Base-by-base conservation (phyloP, 257 asterid genomes). In the Solanum sparsipilum region DNA sequence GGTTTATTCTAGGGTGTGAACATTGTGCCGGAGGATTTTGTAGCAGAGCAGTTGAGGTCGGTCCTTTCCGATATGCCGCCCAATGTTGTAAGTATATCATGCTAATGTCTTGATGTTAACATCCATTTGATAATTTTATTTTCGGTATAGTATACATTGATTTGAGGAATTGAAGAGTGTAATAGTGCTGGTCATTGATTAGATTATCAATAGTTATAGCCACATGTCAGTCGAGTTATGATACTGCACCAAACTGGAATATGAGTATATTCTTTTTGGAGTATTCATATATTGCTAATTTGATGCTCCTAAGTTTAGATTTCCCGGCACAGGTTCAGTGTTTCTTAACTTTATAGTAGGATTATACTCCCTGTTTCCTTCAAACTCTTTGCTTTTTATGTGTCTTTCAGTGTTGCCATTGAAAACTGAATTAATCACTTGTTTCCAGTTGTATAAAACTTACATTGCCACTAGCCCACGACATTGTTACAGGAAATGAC, bases 51-150 rank as follows among this genome's bases (percentile, higher is more conserved):
- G 89, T 89, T 96, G 95, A 92, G 87, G 84, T 96, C 98, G 1
- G 96, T 95, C 86, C 93, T 96, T 13, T 94, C 95, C 15, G 98
- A 95, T 92, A 95, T 96, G 99, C 92, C n/a, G 58, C 98, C 98
- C 75, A 95, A 96, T 91, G 98, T 96, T 85, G 99, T 96, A 87
- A 95, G 98, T 90, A 76, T 72, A 86, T 85, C 46, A 65, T 81
- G 68, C 27, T 81, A 46, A 48, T 81, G 84, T 25, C n/a, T 41
- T 16, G 11, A 79, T 41, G 84, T 41, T 25, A 3, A 27, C 84
- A 41, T 41, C 38, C 84, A 81, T 9, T 27, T 46, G 67, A 18
- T 81, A 15, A 9, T 29, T 23, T 46, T 46, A 5, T 81, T 46
- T 23, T 46, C 10, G 3, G 29, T 27, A 81, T 29, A 3, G 35